phyloP scores from a whole-genome alignment of 73 alveolate species.

The Tetrahymena thermophila region DNA sequence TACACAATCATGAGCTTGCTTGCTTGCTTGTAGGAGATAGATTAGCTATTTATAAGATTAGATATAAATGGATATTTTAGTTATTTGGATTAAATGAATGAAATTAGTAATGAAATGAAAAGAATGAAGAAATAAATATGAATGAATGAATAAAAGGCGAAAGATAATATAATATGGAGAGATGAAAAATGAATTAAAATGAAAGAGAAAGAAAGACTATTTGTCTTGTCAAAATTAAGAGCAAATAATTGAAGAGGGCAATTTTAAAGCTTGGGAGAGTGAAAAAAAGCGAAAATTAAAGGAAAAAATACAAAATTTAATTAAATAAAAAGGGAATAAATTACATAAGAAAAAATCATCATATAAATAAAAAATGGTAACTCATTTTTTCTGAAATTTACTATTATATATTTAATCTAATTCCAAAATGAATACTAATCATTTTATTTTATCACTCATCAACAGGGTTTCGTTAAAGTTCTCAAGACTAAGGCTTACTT shows the following conservation, averaged over 20 bases:
- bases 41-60: too few relatives aligned
- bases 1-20: not conserved
- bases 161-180: too few relatives aligned
- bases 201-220: not conserved
- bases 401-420: not conserved
- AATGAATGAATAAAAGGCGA: not conserved
- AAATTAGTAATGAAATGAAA: too few relatives aligned
- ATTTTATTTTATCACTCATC: not conserved
- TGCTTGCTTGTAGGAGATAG: too few relatives aligned
- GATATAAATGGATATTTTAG: not conserved
- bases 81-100: not conserved
- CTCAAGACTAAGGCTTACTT: slow-evolving; percentile 95
- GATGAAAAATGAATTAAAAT: too few relatives aligned
- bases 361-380: not conserved
- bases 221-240: not conserved
- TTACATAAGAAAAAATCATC: not conserved
- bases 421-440: not conserved
- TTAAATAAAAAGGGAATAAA: not conserved
- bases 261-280: not conserved
- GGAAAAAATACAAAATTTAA: not conserved
- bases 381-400: not conserved
- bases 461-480: slow-evolving; percentile 94
- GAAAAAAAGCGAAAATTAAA: not conserved
- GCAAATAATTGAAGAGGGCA: not conserved
- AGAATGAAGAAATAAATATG: not conserved